Evolutionary conservation across 192 early-diverging fungal genomes (phyloP), one percentile per base, ranked within the genome.

Genomic region (Obelidium mucronatum): DNA sequence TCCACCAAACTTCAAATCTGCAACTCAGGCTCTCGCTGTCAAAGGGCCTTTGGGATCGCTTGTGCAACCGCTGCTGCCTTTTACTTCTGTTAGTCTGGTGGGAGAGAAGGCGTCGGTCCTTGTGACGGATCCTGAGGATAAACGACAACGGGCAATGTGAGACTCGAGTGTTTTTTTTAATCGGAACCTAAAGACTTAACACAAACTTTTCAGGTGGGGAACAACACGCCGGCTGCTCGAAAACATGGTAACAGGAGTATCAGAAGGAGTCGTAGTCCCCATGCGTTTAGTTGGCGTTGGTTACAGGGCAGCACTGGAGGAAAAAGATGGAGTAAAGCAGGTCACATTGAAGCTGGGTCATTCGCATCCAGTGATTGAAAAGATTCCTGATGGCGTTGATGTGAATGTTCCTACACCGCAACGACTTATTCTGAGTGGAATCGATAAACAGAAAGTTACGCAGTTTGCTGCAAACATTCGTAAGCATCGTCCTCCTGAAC

Each of bases 391-490:
- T 72, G 93, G 91, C 0, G 86, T 99, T 31, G 88, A 77, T 53
- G 94, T 93, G 39, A 71, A 79, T 15, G 86, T 92, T 6, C 95
- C 94, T 19, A 84, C 85, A 15, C 96, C 97, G 22, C 96, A 94
- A 34, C 90, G 93, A 42, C 88, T 99, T 37, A 75, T 97, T 51
- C 81, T 99, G 67, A 86, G 85, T 55, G 94, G 95, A 35, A 91
- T 81, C 44, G 93, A 98, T 82, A 74, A 90, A 74, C 89, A 92
- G 68, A 82, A 87, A 56, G 87, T 99, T 44, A 95, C 93, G 66
- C 90, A 93, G 82, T 94, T 97, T 82, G 97, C 97, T 3, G 94
- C 96, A 48, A 92, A 91, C 76, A 94, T 99, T 69, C 87, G 95
- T 63, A 87, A 90, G 76, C 94, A 92, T 91, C 90, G 94, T 83